A percentile compares a stretch with the other conserved stretches of the same genome.
Conservation (phyloP, 2,329 filamentous ascomycete genomes). For the Xylariales sp. region DNA sequence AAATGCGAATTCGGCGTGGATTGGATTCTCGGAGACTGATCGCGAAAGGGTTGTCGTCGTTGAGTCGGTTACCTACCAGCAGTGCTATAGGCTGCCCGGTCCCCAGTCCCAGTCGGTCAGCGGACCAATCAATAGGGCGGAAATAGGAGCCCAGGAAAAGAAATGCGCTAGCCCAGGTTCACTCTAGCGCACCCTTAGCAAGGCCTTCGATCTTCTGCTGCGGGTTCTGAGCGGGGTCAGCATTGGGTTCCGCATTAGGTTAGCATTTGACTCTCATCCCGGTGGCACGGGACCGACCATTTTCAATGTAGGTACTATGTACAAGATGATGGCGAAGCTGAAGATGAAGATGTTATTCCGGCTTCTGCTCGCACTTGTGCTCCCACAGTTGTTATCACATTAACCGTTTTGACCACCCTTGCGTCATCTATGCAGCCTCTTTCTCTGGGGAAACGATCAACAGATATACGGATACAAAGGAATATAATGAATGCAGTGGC, state of each 20-base stretch:
- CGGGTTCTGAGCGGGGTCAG: conserved; percentile 1
- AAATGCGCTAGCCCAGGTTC: conserved; percentile 6
- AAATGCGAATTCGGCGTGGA: conserved; percentile 3
- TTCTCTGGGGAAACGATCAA: not conserved
- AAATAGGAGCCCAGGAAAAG: not conserved
- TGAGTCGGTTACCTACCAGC: not conserved
- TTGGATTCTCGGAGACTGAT: conserved; percentile 1
- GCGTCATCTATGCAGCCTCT: conserved; percentile 10
- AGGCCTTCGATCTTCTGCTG: no score
- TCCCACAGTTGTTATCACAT: no score
- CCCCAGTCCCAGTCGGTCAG: not conserved
- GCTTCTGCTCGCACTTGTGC: no score
- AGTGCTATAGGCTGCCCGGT: no score
- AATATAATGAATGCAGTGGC: not conserved
- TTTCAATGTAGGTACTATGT: not conserved
- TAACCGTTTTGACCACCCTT: not conserved
- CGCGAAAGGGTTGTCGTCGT: conserved; percentile 19
- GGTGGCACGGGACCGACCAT: conserved; percentile 15
- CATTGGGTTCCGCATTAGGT: not conserved
- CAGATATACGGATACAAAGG: not conserved
- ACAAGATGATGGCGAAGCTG: not conserved
- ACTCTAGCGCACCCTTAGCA: not conserved
- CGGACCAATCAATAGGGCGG: conserved; percentile 1
- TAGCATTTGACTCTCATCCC: conserved; percentile 10
- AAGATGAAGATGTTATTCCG: no score